Evolutionary conservation across 2,329 filamentous ascomycete species (phyloP).

Genomic region (Botrytis cinerea): DNA sequence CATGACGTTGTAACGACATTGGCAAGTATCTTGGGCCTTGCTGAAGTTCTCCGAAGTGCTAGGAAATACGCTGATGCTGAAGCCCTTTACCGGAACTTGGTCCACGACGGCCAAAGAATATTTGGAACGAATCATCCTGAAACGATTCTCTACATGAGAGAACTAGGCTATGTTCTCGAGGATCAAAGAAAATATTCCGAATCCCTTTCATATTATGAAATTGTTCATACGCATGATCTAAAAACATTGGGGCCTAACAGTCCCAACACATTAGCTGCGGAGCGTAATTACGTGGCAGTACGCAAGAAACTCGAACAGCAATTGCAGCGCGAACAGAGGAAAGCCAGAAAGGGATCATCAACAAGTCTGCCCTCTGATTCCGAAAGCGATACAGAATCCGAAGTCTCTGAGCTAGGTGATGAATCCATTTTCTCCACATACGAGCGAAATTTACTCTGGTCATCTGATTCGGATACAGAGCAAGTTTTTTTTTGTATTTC

Average conservation of each 20-base stretch:
- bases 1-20: rapidly evolving
- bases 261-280: rapidly evolving
- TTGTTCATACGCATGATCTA: rapidly evolving
- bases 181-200: not conserved
- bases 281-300: rapidly evolving
- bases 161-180: rapidly evolving
- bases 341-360: not conserved
- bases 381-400: not conserved
- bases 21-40: not conserved
- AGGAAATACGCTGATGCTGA: not conserved
- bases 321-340: not conserved
- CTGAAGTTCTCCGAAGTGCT: rapidly evolving
- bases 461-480: not conserved
- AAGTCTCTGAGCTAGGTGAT: not conserved
- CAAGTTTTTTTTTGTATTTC: too few species aligned
- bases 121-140: rapidly evolving
- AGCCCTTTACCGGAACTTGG: not conserved
- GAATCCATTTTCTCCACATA: not conserved
- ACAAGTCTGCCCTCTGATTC: not conserved
- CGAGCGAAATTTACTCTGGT: not conserved
- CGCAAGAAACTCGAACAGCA: not conserved
- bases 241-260: not conserved
- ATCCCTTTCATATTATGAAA: not conserved
- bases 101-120: not conserved
- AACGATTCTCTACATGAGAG: rapidly evolving